phyloP scores from a whole-genome alignment of 768 basidiomycete genomes.

The Naganishia kalamii region DNA sequence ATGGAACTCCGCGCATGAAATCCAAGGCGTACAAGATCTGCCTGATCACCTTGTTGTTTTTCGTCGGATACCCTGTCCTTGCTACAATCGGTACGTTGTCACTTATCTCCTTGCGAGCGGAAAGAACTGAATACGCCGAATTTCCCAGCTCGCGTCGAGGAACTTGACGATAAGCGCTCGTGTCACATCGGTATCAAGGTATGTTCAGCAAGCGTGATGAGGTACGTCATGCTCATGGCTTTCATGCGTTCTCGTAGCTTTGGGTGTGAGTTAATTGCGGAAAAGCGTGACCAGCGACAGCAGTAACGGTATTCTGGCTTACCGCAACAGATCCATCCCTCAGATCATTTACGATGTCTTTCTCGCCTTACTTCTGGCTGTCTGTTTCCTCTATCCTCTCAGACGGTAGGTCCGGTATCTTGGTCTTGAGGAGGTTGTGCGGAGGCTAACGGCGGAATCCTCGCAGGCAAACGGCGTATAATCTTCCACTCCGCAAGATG shows the following conservation, averaged over 20 bases:
- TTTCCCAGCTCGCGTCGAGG: not conserved
- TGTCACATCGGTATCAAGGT: conserved; percentile 6
- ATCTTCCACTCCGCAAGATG: not conserved
- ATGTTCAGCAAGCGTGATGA: not conserved
- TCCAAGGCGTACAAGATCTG: conserved; percentile 5
- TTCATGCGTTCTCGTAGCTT: not conserved
- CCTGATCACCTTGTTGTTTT: not conserved
- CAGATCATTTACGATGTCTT: not conserved
- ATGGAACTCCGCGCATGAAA: not conserved
- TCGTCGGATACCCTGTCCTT: conserved; percentile 1
- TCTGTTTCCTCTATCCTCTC: conserved; percentile 1
- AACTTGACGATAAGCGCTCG: not conserved
- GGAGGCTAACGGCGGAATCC: not conserved
- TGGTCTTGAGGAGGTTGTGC: too few relatives aligned
- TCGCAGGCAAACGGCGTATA: conserved; percentile 3
- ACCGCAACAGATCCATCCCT: not conserved
- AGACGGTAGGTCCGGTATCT: not conserved
- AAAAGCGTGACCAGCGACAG: too few relatives aligned
- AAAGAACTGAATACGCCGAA: not conserved
- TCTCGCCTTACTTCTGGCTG: not conserved
- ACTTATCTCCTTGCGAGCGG: not conserved
- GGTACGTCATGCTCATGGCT: not conserved
- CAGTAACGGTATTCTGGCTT: not conserved
- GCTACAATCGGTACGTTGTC: conserved; percentile 2
- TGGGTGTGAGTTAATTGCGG: not conserved